These are phyloP conservation scores for Colletotrichum incanum DNA, from an alignment of 2,329 filamentous ascomycete species.

Conservation along the genomic window DNA sequence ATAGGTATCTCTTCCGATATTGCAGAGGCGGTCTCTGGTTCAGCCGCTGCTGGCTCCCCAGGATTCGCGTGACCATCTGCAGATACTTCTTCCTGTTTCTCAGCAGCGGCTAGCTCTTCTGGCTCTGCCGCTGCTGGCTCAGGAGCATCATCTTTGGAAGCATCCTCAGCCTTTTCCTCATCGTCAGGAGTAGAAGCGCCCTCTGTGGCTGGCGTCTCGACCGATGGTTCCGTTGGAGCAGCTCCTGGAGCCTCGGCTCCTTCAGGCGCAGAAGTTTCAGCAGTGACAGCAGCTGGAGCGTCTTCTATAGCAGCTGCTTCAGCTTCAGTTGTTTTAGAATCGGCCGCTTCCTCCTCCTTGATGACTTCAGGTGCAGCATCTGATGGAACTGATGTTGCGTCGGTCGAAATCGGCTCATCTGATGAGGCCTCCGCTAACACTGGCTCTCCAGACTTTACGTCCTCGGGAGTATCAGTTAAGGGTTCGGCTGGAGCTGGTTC, in stretches of 20 bases:
- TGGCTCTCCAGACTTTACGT: neutral
- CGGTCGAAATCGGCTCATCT: neutral
- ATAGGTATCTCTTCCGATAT: neutral
- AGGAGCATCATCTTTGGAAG: neutral
- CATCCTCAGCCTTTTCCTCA: neutral
- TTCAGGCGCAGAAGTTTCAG: neutral
- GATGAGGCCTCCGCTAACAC: neutral
- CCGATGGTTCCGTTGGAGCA: neutral
- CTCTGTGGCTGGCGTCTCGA: neutral
- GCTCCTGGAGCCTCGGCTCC: slow-evolving; percentile 14
- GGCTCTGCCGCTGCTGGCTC: neutral
- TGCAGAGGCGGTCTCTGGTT: neutral
- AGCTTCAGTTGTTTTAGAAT: neutral
- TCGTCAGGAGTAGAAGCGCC: neutral
- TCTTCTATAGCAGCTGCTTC: neutral
- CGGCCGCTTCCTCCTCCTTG: neutral
- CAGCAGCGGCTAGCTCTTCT: slow-evolving; percentile 1
- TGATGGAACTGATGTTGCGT: neutral
- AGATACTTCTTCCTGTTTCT: neutral
- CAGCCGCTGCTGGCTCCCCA: neutral
- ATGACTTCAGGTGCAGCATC: slow-evolving; percentile 3
- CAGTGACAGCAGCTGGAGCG: neutral
- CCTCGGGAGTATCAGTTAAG: neutral
- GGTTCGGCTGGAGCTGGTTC: neutral
- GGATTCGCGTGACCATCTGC: neutral